Evolutionary conservation across 2,329 filamentous ascomycete genomes (phyloP).

Genomic region (Gnomoniopsis sp.): DNA sequence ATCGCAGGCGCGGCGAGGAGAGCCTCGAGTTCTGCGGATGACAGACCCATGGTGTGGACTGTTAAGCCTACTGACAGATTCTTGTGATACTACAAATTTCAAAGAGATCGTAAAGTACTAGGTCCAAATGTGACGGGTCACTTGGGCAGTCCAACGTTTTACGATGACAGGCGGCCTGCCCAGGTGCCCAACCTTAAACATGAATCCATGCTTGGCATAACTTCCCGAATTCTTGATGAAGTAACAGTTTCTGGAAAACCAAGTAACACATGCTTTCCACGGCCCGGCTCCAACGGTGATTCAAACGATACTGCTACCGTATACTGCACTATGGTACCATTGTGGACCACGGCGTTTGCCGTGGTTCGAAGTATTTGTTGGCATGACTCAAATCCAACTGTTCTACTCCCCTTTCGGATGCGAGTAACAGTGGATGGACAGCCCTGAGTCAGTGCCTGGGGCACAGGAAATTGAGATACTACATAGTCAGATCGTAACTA

Average conservation of each 20-base stretch:
- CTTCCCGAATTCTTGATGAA: too few relatives aligned
- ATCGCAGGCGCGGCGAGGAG: conserved; percentile 6
- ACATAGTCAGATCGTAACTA: too few relatives aligned
- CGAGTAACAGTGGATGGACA: not conserved
- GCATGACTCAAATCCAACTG: not conserved
- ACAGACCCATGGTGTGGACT: not conserved
- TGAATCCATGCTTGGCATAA: too few relatives aligned
- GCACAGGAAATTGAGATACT: not conserved
- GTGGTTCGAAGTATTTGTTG: too few relatives aligned
- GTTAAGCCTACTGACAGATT: not conserved
- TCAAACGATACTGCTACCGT: too few relatives aligned
- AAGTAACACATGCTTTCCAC: too few relatives aligned
- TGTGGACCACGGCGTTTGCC: too few relatives aligned
- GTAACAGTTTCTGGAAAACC: too few relatives aligned
- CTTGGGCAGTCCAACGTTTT: not conserved
- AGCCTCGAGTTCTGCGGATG: not conserved
- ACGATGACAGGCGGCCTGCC: too few relatives aligned
- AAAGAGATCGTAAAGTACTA: not conserved
- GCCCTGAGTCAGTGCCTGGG: not conserved
- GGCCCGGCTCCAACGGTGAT: too few relatives aligned
- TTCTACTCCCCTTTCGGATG: not conserved
- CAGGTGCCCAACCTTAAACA: too few relatives aligned
- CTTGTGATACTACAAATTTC: not conserved
- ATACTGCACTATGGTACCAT: too few relatives aligned
- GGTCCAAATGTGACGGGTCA: not conserved